Evolutionary conservation across 345 rosid species (phyloP).

Genomic region (Draba incana): DNA sequence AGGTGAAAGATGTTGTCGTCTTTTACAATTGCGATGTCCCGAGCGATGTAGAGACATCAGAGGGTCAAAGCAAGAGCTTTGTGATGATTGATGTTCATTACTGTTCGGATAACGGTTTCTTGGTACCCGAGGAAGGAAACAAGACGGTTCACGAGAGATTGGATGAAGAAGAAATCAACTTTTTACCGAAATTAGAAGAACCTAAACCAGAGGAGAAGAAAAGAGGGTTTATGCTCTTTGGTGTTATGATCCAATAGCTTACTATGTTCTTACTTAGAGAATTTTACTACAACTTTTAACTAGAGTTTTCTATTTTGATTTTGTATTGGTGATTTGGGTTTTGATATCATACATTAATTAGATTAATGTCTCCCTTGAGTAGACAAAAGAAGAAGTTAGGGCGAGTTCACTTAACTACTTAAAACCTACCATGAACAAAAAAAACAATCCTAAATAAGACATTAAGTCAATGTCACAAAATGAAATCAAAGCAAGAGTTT

Average conservation of each 20-base stretch:
- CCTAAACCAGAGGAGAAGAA: conserved; percentile 27
- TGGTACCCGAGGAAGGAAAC: conserved; percentile 23
- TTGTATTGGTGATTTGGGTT: neutral
- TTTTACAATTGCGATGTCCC: conserved; percentile 50
- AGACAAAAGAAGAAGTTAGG: conserved; percentile 2
- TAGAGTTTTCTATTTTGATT: conserved; percentile 29
- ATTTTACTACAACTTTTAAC: neutral
- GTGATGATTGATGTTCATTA: conserved; percentile 50
- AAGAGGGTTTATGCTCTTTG: conserved; percentile 55
- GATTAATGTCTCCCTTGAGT: conserved; percentile 2
- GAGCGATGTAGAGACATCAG: conserved; percentile 13
- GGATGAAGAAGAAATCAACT: conserved; percentile 20
- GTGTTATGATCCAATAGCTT: conserved; percentile 50
- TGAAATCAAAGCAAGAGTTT: conserved; percentile 12
- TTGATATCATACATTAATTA: conserved; percentile 15
- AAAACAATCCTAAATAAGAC: conserved; percentile 19
- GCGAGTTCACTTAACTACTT: neutral
- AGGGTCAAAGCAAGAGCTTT: conserved; percentile 41
- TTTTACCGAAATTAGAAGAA: conserved; percentile 25
- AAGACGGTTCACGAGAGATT: conserved; percentile 9
- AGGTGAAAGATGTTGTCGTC: conserved; percentile 54
- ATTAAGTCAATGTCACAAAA: conserved; percentile 26
- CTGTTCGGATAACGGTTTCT: conserved; percentile 9
- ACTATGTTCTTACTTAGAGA: neutral
- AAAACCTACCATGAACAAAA: conserved; percentile 26